Evolutionary conservation across 1,284 basidiomycete species (phyloP).

Genomic region (Athelia sp.): DNA sequence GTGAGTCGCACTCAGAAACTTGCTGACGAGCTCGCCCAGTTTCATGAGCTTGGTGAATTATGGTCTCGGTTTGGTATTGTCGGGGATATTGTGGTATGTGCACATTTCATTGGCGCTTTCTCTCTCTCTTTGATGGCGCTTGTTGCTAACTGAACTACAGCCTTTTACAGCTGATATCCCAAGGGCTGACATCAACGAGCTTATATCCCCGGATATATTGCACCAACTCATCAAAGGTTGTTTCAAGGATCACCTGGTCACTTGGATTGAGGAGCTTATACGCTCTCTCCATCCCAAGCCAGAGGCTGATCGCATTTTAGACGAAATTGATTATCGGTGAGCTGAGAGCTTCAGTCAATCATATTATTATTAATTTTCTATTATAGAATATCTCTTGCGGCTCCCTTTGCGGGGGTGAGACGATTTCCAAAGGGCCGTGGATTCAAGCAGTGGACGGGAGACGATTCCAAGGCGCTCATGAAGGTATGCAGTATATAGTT

Average conservation of each 20-base stretch:
- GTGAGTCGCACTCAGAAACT: too few relatives aligned
- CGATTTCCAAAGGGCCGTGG: not conserved
- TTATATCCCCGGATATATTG: not conserved
- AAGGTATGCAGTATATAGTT: too few relatives aligned
- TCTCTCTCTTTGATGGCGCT: too few relatives aligned
- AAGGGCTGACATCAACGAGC: not conserved
- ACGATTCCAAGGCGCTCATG: not conserved
- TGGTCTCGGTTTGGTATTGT: too few relatives aligned
- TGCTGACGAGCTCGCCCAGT: too few relatives aligned
- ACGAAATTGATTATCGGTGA: conserved; percentile 24
- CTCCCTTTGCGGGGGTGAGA: not conserved
- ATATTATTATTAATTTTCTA: not conserved
- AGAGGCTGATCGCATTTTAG: conserved; percentile 15
- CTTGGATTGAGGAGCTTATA: conserved; percentile 20
- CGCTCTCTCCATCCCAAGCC: conserved; percentile 9
- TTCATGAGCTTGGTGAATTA: too few relatives aligned
- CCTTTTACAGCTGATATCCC: not conserved
- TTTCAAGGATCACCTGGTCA: conserved; percentile 22
- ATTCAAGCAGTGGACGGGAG: not conserved
- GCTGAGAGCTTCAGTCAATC: not conserved
- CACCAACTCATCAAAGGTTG: not conserved
- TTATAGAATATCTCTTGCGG: not conserved
- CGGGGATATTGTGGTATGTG: too few relatives aligned
- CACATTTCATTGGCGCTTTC: too few relatives aligned
- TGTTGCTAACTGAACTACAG: too few relatives aligned